Base-by-base conservation (phyloP, 768 basidiomycete species). In the Crucibulum laeve region DNA sequence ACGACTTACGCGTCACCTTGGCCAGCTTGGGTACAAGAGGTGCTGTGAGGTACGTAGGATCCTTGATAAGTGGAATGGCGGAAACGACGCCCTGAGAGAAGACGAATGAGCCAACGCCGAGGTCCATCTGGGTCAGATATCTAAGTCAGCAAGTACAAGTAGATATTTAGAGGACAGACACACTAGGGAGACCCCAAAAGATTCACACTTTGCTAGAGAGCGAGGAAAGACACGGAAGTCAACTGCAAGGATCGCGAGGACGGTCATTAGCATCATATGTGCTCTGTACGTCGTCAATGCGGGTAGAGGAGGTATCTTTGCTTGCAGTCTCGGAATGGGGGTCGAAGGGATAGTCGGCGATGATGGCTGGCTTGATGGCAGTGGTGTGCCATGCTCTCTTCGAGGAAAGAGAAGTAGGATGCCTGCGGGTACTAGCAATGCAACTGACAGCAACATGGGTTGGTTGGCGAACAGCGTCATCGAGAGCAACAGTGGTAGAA, bases 61-160 rank as follows among this genome's bases (percentile, higher is more conserved):
- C 69, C 52, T 80, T 86, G 23, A 94, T 65, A 21, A 92, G 60
- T 1, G 91, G 85, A 34, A 86, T 81, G 0, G 91, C 85, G n/a
- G 92, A 92, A 4, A 93, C 82, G 33, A 99, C 62, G 17, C 96
- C 96, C 58, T 94, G 88, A 0, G 95, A 93, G 61, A 96, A 98
- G 10, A 98, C 91, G 51, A 99, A 98, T 1, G 94, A 92, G 10
- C 96, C 96, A 1, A 97, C 95, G 8, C 96, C 96, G 10, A 93
- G 64, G 57, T 99, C 96, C 96, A 98, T 99, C 95, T 99, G 48
- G 24, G 14, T 30, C 50, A 43, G 19, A 40, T 24, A 40, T 36
- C 23, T 22, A 49, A 40, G 52, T 38, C 25, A 25, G 28, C 7
- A 23, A 8, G 28, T 17, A 38, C 26, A 15, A 19, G 25, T 19